Conservation (phyloP, 768 basidiomycete genomes). For the Pisolithus albus region DNA sequence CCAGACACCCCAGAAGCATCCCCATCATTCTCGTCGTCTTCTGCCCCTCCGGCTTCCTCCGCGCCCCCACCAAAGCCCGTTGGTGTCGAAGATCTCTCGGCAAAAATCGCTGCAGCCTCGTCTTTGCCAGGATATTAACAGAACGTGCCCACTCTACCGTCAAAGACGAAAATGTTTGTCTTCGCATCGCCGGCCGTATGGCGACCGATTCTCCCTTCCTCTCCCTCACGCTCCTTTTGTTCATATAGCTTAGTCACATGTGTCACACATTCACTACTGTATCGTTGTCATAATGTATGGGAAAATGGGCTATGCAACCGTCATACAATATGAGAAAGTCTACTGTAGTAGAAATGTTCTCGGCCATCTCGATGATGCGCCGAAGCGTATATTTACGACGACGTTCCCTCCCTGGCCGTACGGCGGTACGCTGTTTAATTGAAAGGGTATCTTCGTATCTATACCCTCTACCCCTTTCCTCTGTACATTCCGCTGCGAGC, state of each 20-base stretch:
- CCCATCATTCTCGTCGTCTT: slow-evolving; percentile 37
- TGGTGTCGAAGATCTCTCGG: slow-evolving; percentile 43
- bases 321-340: too few relatives aligned
- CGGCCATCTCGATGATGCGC: slow-evolving; percentile 27
- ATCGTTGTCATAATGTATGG: too few relatives aligned
- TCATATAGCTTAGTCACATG: too few relatives aligned
- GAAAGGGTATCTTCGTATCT: slow-evolving; percentile 19
- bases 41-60: slow-evolving; percentile 55
- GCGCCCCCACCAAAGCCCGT: slow-evolving; percentile 55
- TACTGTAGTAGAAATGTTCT: slow-evolving; percentile 15
- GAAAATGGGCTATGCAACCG: too few relatives aligned
- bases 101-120: slow-evolving; percentile 39
- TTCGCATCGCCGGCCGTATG: slow-evolving; percentile 55
- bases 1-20: slow-evolving; percentile 46
- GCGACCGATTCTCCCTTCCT: slow-evolving; percentile 31
- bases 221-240: slow-evolving; percentile 16
- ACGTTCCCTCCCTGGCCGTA: too few relatives aligned
- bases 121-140: slow-evolving; percentile 27
- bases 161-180: slow-evolving; percentile 60
- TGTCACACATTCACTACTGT: too few relatives aligned
- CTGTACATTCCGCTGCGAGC: background rate
- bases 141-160: slow-evolving; percentile 21
- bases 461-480: slow-evolving; percentile 19
- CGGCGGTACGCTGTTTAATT: too few relatives aligned
- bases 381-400: too few relatives aligned